A percentile compares a stretch with the other conserved stretches of the same genome.
These are phyloP conservation scores for Dipteronia sinensis DNA, from an alignment of 345 rosid species.

Conservation along the genomic window DNA sequence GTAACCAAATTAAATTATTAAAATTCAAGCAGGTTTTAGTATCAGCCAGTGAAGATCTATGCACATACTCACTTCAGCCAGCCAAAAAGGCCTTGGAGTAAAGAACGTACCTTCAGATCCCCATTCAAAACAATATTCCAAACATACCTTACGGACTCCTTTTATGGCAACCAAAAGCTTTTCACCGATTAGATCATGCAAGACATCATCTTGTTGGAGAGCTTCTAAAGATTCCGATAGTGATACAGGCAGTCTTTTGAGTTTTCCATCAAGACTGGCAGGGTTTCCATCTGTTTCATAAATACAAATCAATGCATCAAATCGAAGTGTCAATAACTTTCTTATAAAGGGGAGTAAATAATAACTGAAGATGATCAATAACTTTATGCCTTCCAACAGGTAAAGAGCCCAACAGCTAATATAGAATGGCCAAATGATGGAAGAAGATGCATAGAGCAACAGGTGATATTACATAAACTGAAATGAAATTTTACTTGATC, in stretches of 20 bases:
- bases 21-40: too few species aligned
- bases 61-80: too few species aligned
- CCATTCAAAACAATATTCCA: conserved; percentile 1
- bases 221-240: conserved; percentile 78
- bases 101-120: neutral
- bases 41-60: too few species aligned
- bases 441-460: neutral
- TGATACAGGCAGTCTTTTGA: conserved; percentile 69
- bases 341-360: neutral
- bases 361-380: neutral
- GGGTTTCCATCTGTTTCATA: conserved; percentile 66
- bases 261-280: conserved; percentile 44
- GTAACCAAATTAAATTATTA: too few species aligned
- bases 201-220: conserved; percentile 50
- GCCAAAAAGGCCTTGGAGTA: too few species aligned
- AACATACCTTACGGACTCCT: conserved; percentile 82
- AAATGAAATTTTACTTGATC: neutral
- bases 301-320: neutral
- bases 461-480: neutral
- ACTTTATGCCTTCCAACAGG: neutral
- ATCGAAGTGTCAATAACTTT: neutral
- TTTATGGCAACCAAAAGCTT: conserved; percentile 71
- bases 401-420: neutral
- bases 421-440: neutral
- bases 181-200: conserved; percentile 67